These are phyloP conservation scores for Arabidopsis hybrid DNA, from an alignment of 441 rosid species.

Conservation along the genomic window DNA sequence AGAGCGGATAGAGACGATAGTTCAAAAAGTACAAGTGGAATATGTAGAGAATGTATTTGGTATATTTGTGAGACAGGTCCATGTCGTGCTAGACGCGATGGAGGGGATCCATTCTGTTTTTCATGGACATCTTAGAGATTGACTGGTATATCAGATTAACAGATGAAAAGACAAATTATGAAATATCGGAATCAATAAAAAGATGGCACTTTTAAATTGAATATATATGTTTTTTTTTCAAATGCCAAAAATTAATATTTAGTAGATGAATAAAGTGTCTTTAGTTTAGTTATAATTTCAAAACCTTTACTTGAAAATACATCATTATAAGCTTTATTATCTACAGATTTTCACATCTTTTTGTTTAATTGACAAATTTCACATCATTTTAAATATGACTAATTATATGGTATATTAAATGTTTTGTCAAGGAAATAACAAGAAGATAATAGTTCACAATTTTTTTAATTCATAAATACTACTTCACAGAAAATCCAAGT, in stretches of 20 bases:
- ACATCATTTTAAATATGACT: not conserved
- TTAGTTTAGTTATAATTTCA: no score
- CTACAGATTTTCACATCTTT: not conserved
- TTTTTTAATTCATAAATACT: not conserved
- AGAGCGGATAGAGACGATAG: slow-evolving; percentile 17
- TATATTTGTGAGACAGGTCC: slow-evolving; percentile 24
- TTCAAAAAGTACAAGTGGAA: slow-evolving; percentile 6
- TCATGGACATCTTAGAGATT: not conserved
- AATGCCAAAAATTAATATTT: no score
- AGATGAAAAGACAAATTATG: no score
- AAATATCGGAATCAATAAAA: no score
- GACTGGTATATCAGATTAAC: no score
- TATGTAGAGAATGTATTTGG: slow-evolving; percentile 37
- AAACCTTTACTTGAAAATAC: not conserved
- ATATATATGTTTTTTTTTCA: no score
- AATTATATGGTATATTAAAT: not conserved
- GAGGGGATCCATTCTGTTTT: slow-evolving; percentile 19
- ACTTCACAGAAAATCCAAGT: not conserved
- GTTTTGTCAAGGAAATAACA: not conserved
- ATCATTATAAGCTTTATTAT: not conserved
- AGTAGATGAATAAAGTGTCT: no score
- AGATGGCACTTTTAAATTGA: no score
- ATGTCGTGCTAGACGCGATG: slow-evolving; percentile 21
- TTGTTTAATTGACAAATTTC: not conserved
- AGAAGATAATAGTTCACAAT: not conserved